These are phyloP conservation scores for Groenewaldozyma auringiensis DNA, from an alignment of 1,139 yeast genomes.

Conservation along the genomic window DNA sequence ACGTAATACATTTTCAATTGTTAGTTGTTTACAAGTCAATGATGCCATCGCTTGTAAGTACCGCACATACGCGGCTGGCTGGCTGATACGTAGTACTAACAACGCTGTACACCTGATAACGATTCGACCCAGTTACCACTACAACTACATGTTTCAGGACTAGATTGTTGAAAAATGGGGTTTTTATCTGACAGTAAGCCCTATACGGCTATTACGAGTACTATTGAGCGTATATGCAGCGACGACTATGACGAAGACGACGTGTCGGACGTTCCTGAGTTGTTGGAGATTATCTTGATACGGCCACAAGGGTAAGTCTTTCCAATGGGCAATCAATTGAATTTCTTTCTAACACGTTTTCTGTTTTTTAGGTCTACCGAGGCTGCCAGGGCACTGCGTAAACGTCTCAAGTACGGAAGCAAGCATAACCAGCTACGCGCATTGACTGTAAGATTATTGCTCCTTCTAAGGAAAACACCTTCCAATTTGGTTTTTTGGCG, in stretches of 20 bases:
- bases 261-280: conserved; percentile 36
- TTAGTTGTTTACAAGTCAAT: too few species aligned
- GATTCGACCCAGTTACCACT: too few species aligned
- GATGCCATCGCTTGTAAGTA: too few species aligned
- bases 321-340: too few species aligned
- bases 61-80: too few species aligned
- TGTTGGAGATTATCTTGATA: conserved; percentile 39
- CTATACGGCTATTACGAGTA: conserved; percentile 43
- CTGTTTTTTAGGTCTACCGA: conserved; percentile 55
- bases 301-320: conserved; percentile 34
- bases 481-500: conserved; percentile 1
- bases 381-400: conserved; percentile 86
- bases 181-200: conserved; percentile 36
- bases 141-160: too few species aligned
- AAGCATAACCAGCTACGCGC: conserved; percentile 56
- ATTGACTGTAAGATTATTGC: conserved; percentile 34
- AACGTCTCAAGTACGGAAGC: conserved; percentile 79
- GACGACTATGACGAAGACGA: conserved; percentile 34
- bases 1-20: too few species aligned
- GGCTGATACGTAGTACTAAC: too few species aligned
- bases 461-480: too few species aligned
- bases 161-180: too few species aligned
- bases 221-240: conserved; percentile 39
- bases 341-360: too few species aligned
- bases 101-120: too few species aligned